Conservation (phyloP, 129 eudicot genomes). For the Lonicera japonica region DNA sequence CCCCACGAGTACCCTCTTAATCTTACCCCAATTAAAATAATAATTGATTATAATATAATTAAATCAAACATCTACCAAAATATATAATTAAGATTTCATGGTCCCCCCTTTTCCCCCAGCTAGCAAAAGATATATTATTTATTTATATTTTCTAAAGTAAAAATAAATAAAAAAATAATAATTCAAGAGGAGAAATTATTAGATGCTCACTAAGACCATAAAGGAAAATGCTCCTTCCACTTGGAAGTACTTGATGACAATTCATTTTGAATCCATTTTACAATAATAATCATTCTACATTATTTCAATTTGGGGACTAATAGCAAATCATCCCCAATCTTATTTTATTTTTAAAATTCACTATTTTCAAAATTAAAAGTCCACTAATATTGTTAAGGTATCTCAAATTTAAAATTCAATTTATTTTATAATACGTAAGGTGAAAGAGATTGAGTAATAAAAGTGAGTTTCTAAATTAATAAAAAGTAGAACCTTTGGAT, state of each 20-base stretch:
- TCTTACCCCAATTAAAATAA: not conserved
- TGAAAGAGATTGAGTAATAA: too few relatives aligned
- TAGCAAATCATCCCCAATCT: not conserved
- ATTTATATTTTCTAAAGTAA: not conserved
- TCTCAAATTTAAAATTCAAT: not conserved
- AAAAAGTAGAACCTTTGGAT: too few relatives aligned
- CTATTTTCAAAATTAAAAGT: not conserved
- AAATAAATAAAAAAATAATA: not conserved
- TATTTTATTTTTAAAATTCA: not conserved
- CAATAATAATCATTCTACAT: not conserved
- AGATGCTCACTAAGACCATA: slow-evolving; percentile 1
- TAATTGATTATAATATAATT: not conserved
- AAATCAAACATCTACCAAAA: slow-evolving; percentile 16
- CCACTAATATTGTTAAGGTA: not conserved
- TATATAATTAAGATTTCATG: slow-evolving; percentile 24
- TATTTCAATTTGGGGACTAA: not conserved
- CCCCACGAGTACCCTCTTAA: slow-evolving; percentile 52
- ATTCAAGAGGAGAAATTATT: slow-evolving; percentile 4
- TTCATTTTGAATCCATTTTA: not conserved
- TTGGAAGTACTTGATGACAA: not conserved
- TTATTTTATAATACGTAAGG: too few relatives aligned
- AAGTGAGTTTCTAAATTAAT: too few relatives aligned
- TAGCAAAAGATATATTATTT: slow-evolving; percentile 5
- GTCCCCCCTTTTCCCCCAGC: slow-evolving; percentile 40
- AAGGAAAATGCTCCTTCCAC: not conserved